Evolutionary conservation across 495 filamentous ascomycete genomes (phyloP), one percentile per base, ranked within the genome.

Genomic region (Neurospora sp.): DNA sequence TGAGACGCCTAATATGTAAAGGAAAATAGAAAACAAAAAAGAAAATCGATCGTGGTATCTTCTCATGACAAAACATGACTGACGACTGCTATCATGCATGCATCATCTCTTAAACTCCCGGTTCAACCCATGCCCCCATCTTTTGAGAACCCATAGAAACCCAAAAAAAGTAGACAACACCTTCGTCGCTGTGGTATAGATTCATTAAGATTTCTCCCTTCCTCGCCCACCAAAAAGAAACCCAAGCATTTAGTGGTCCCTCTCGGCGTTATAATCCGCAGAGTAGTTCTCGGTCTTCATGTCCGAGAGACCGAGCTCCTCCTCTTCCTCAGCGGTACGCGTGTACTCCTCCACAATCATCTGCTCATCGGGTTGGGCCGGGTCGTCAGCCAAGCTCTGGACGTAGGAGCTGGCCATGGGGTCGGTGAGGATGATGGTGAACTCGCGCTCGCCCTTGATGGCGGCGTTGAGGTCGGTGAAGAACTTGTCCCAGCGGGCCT

Each of bases 251-350:
- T 14, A 27, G 5, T 59, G 27, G 53, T 4, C 14, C 27, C 7
- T 31, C 27, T 65, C 7, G 6, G 5, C 16, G 14, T 76, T 71
- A 18, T 70, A 73, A 40, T 82, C 88, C 61, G 88, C 84, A 78
- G 91, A 93, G 82, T 98, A 98, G 0, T 89, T 90, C 78, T 97
- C 93, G 0, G 90, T 91, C 85, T 94, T 96, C 90, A 99, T 98
- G 77, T 98, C 95, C 48, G 81, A 88, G 75, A 98, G 82, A 0
- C 96, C 96, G 27, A 99, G 83, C 41, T 97, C 91, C 75, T 98
- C 96, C 79, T 96, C 91, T 80, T 98, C 96, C 80, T 97, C 91
- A 0, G 90, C 89, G 1, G 94, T 96, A 73, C 96, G 87, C 68
- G 91, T 89, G 78, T 98, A 98, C 42, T 97, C 94, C 80, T 93